Evolutionary conservation across 345 rosid genomes (phyloP).

Genomic region (Clausena lansium): DNA sequence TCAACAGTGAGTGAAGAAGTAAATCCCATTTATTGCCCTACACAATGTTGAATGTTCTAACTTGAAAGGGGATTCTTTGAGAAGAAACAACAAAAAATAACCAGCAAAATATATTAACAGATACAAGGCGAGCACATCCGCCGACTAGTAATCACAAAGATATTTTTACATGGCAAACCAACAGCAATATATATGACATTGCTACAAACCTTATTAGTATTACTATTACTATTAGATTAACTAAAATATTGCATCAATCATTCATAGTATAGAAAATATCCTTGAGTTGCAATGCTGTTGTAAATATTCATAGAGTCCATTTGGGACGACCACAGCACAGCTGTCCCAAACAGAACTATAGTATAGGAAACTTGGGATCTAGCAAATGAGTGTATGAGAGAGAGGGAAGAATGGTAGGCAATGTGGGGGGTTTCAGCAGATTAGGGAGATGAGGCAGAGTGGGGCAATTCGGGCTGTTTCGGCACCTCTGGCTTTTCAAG

Average conservation of each 20-base stretch:
- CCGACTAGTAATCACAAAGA: neutral
- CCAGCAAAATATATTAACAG: neutral
- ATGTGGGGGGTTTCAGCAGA: neutral
- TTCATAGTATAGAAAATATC: neutral
- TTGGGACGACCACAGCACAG: too few species aligned
- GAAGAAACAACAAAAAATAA: neutral
- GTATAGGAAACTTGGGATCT: conserved; percentile 6
- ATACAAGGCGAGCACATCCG: neutral
- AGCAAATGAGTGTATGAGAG: neutral
- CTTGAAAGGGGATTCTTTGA: neutral
- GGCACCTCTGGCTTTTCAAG: neutral
- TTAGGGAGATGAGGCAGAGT: neutral
- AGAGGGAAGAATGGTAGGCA: neutral
- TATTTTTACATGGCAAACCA: neutral
- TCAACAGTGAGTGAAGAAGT: neutral
- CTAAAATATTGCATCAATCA: neutral
- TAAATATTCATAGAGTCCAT: too few species aligned
- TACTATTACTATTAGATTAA: too few species aligned
- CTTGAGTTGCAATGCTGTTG: neutral
- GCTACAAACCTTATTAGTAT: too few species aligned
- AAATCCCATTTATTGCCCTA: too few species aligned
- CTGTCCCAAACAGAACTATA: too few species aligned
- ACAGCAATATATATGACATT: neutral
- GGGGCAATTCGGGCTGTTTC: neutral
- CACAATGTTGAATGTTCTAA: neutral